Evolutionary conservation across 345 rosid species (phyloP).

Genomic region (Limnanthes douglasii): DNA sequence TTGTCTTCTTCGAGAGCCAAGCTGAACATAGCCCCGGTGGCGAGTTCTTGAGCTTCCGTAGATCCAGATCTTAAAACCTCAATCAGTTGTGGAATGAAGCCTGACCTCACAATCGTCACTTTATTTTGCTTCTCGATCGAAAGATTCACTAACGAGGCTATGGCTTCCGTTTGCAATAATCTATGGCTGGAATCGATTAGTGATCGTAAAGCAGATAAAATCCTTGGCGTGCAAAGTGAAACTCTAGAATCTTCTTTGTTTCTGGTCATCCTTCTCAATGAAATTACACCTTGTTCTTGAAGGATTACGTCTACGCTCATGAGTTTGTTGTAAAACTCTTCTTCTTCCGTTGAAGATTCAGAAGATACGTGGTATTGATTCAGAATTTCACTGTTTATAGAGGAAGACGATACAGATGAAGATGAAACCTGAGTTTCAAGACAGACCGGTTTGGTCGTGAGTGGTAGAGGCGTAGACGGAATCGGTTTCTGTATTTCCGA

Average conservation of each 20-base stretch:
- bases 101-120: constrained; percentile 59
- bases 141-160: constrained; percentile 66
- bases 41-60: constrained; percentile 68
- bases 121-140: constrained; percentile 64
- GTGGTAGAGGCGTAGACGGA: constrained; percentile 37
- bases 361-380: constrained; percentile 12
- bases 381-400: constrained; percentile 19
- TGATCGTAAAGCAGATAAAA: constrained; percentile 37
- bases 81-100: constrained; percentile 48
- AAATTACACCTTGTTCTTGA: constrained; percentile 48
- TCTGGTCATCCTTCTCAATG: constrained; percentile 48
- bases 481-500: constrained; percentile 28
- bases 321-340: constrained; percentile 29
- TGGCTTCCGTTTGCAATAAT: constrained; percentile 56
- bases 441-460: constrained; percentile 27
- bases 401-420: constrained; percentile 40
- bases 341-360: constrained; percentile 29
- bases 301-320: constrained; percentile 32
- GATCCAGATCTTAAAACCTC: constrained; percentile 65
- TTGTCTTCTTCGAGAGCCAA: constrained; percentile 72
- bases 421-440: constrained; percentile 47
- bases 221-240: constrained; percentile 35
- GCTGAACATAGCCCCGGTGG: constrained; percentile 71
- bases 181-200: constrained; percentile 45
- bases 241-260: constrained; percentile 27